A percentile compares a stretch with the other conserved stretches of the same genome.
These are phyloP conservation scores for Apiospora malaysiana DNA, from an alignment of 2,329 filamentous ascomycete species.

Conservation along the genomic window DNA sequence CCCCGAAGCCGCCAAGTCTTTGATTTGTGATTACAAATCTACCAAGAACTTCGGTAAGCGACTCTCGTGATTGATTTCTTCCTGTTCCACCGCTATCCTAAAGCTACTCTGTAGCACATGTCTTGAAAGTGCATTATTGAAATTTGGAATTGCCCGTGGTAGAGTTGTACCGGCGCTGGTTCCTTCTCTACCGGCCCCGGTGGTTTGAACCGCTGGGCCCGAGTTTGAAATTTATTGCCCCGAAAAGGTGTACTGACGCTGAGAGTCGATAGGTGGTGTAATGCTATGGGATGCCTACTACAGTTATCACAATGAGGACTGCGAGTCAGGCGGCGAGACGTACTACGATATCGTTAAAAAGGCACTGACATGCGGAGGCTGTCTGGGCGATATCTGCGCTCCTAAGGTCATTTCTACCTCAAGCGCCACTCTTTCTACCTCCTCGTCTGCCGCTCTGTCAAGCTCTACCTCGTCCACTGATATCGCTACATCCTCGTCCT, in stretches of 20 bases:
- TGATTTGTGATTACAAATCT: slow-evolving; percentile 47
- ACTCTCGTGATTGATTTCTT: no score
- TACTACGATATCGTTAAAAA: slow-evolving; percentile 46
- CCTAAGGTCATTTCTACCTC: slow-evolving; percentile 18
- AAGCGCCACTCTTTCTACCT: slow-evolving; percentile 7
- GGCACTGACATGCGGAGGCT: slow-evolving; percentile 45
- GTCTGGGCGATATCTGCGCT: slow-evolving; percentile 32
- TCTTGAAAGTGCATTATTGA: no score
- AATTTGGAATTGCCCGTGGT: no score
- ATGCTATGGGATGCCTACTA: slow-evolving; percentile 52
- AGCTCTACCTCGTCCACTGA: not conserved
- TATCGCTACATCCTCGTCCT: not conserved
- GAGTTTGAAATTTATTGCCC: no score
- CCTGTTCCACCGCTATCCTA: no score
- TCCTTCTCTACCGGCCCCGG: no score
- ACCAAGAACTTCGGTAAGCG: slow-evolving; percentile 43
- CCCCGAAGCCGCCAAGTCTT: slow-evolving; percentile 39
- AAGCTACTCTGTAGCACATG: no score
- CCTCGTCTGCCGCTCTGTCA: not conserved
- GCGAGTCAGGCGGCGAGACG: slow-evolving; percentile 41
- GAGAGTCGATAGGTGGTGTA: slow-evolving; percentile 40
- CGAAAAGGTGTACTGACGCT: no score
- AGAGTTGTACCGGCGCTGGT: no score
- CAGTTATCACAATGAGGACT: slow-evolving; percentile 38
- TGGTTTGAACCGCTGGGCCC: no score